Base-by-base conservation (phyloP, 148 eudicot genomes). In the Dysphania ambrosioides region DNA sequence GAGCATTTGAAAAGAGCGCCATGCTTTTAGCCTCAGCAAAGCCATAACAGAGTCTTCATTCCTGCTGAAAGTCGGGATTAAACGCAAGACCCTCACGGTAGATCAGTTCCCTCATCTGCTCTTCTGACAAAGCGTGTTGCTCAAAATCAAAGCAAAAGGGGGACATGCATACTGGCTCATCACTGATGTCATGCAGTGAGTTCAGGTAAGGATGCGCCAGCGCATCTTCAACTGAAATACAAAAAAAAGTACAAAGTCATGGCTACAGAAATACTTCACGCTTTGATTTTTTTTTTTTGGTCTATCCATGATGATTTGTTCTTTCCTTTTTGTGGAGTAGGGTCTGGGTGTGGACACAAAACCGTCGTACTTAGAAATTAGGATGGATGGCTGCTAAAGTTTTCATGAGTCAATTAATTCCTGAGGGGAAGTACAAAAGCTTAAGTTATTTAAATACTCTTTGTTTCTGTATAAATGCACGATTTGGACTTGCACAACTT, bases 101-200 rank as follows among this genome's bases (percentile, higher is more conserved):
- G 75, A 93, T 93, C 35, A 91, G 85, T 83, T 93, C 98, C 82
- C 87, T 93, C 98, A 93, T 93, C 77, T 91, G 95, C 77, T 93
- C 97, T 82, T 93, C 97, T 0, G 89, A 75, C 71, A 91, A 76
- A 35, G 97, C 93, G 56, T 91, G 95, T 77, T 91, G 95, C 73
- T 93, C 98, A 76, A 93, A 93, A 79, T 93, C 95, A 9, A 92
- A 85, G 82, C 77, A 90, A 77, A 92, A 90, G 41, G 97, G 96
- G 47, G 87, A 86, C 87, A 77, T 71, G 86, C 97, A 90, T 36
- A 78, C 72, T 51, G 97, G 97, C 83, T 92, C 97, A 26, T 92
- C 97, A 24, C 91, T 92, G 35, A 87, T 85, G 85, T 92, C 97
- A 34, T 90, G 97, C 68, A 92, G 90, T 2, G 95, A 88, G 53